These are phyloP conservation scores for Triticum timopheevii DNA, from an alignment of 176 grass and related monocot species.

Conservation along the genomic window DNA sequence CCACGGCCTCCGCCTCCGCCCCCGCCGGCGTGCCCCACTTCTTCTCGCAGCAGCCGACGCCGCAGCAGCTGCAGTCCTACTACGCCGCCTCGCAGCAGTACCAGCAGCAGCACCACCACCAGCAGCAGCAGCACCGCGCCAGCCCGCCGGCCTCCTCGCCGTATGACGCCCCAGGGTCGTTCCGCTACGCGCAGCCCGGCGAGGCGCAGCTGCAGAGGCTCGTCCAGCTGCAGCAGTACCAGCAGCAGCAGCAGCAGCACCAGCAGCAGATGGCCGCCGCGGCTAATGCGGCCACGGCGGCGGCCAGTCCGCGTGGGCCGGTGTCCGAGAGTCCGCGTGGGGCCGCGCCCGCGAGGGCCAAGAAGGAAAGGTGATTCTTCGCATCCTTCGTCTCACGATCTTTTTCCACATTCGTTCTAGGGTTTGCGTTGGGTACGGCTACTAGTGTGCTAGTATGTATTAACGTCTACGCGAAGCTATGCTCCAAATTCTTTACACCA, in stretches of 20 bases:
- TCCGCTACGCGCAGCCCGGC: slow-evolving; percentile 30
- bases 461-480: slow-evolving; percentile 36
- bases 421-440: slow-evolving; percentile 32
- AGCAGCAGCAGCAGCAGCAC: slow-evolving; percentile 27
- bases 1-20: slow-evolving; percentile 20
- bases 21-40: slow-evolving; percentile 13
- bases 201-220: slow-evolving; percentile 54
- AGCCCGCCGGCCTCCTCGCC: slow-evolving; percentile 23
- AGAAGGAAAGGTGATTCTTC: slow-evolving; percentile 46
- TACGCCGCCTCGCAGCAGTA: slow-evolving; percentile 49
- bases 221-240: slow-evolving; percentile 40
- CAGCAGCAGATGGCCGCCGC: slow-evolving; percentile 25
- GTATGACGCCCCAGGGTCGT: slow-evolving; percentile 17
- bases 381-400: background rate
- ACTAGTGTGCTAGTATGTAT: background rate
- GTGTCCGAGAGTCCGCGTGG: slow-evolving; percentile 48
- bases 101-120: slow-evolving; percentile 38
- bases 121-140: slow-evolving; percentile 41
- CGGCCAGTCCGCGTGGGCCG: slow-evolving; percentile 38
- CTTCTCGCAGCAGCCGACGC: slow-evolving; percentile 37
- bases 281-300: slow-evolving; percentile 8
- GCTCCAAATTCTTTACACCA: background rate
- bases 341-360: slow-evolving; percentile 17
- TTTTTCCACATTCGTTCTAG: slow-evolving; percentile 12
- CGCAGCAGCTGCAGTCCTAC: slow-evolving; percentile 43